These are phyloP conservation scores for Rhododendron kiyosumense DNA, from an alignment of 148 eudicot species.

Conservation along the genomic window DNA sequence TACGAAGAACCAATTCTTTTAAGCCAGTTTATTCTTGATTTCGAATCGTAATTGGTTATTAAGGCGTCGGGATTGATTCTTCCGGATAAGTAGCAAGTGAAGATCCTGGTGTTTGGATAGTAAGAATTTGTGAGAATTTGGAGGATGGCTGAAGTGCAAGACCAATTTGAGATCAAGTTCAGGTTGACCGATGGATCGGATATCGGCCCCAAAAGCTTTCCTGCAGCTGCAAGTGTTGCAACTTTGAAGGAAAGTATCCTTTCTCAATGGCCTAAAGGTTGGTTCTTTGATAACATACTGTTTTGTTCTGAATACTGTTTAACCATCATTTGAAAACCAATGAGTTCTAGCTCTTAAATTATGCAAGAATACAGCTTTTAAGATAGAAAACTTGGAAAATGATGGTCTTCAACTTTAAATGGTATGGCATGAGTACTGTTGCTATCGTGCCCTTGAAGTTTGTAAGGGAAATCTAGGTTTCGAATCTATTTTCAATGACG, in stretches of 20 bases:
- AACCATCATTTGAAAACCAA: not conserved
- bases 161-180: conserved; percentile 58
- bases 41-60: not conserved
- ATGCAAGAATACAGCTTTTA: not conserved
- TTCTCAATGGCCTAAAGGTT: conserved; percentile 76
- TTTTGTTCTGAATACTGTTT: not conserved
- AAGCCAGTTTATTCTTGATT: not conserved
- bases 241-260: conserved; percentile 63
- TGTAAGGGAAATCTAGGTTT: too few species aligned
- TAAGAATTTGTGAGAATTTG: conserved; percentile 7
- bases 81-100: conserved; percentile 8
- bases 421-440: not conserved
- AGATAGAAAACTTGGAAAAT: not conserved
- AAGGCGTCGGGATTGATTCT: not conserved
- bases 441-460: not conserved
- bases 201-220: conserved; percentile 61
- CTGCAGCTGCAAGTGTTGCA: conserved; percentile 47
- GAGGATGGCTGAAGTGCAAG: conserved; percentile 50
- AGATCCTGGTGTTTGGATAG: conserved; percentile 7
- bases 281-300: not conserved
- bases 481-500: not conserved
- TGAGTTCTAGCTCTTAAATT: not conserved
- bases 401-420: not conserved
- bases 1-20: not conserved
- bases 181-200: conserved; percentile 60